phyloP scores from a whole-genome alignment of 108 stramenopile species.

The Cyclostephanos invisitatus region DNA sequence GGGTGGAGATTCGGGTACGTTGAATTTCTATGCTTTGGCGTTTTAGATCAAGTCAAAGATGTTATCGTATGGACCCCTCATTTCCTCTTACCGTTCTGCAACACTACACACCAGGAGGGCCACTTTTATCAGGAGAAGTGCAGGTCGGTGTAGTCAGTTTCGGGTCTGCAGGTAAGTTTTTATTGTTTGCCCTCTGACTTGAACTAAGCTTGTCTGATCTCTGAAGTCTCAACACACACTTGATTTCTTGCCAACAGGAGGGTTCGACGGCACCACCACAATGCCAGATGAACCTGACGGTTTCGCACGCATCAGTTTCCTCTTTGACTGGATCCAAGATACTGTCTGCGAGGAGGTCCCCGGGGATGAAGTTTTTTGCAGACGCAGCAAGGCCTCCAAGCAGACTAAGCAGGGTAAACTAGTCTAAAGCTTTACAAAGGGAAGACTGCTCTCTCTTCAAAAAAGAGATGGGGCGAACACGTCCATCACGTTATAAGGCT shows the following conservation, averaged over 20 bases:
- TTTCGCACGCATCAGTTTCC: constrained; percentile 1
- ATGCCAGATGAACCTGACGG: not conserved
- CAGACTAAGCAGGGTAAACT: too few relatives aligned
- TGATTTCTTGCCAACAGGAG: not conserved
- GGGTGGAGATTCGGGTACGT: not conserved
- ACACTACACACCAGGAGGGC: not conserved
- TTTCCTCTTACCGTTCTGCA: not conserved
- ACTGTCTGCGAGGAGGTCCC: not conserved
- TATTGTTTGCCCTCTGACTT: not conserved
- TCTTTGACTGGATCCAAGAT: not conserved
- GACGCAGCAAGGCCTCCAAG: too few relatives aligned
- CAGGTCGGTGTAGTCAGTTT: not conserved
- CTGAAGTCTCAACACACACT: not conserved
- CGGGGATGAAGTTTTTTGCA: not conserved
- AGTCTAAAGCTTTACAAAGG: too few relatives aligned
- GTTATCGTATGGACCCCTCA: too few relatives aligned
- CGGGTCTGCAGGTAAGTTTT: not conserved
- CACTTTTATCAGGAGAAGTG: not conserved
- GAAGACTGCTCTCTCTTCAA: too few relatives aligned
- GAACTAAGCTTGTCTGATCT: not conserved
- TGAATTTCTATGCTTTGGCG: not conserved
- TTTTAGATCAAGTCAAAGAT: too few relatives aligned
- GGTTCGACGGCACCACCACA: not conserved
- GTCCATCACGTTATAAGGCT: too few relatives aligned
- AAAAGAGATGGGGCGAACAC: too few relatives aligned